A percentile compares a stretch with the other conserved stretches of the same genome.
phyloP scores from a whole-genome alignment of 1,284 basidiomycete genomes.

The Chondrostereum purpureum region DNA sequence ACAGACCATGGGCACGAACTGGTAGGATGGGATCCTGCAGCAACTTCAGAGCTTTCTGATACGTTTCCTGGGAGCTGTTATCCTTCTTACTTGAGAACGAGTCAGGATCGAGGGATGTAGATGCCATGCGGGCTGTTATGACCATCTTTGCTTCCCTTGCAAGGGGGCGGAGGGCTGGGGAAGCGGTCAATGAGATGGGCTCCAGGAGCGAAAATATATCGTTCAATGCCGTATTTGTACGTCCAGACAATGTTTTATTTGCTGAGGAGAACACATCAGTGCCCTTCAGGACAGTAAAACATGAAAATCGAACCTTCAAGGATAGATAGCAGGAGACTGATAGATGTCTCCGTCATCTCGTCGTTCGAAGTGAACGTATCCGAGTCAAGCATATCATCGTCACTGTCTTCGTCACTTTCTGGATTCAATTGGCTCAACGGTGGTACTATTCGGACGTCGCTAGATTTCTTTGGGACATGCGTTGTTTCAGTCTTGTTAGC shows the following conservation, averaged over 20 bases:
- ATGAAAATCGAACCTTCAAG: conserved; percentile 62
- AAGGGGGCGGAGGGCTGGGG: conserved; percentile 46
- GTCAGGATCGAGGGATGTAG: conserved; percentile 34
- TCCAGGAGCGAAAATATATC: conserved; percentile 69
- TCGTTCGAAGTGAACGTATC: conserved; percentile 39
- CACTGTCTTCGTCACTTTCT: conserved; percentile 43
- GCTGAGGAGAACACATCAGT: conserved; percentile 36
- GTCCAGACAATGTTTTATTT: conserved; percentile 62
- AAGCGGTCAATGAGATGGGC: conserved; percentile 39
- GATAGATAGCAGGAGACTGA: conserved; percentile 73
- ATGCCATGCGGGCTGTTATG: conserved; percentile 70
- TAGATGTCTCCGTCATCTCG: conserved; percentile 68
- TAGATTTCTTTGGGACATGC: not conserved
- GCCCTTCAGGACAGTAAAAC: conserved; percentile 2
- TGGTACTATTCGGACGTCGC: not conserved
- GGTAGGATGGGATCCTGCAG: conserved; percentile 91
- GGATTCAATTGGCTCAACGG: conserved; percentile 26
- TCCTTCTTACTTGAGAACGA: conserved; percentile 23
- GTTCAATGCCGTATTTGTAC: conserved; percentile 55
- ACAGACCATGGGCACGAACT: conserved; percentile 90
- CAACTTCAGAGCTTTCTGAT: conserved; percentile 83
- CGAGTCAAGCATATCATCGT: conserved; percentile 47
- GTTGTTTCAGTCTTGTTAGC: conserved; percentile 7
- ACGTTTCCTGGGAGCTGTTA: conserved; percentile 53
- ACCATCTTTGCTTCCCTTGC: conserved; percentile 77